A percentile compares a stretch with the other conserved stretches of the same genome.
These are phyloP conservation scores for Claviceps sp. DNA, from an alignment of 2,329 filamentous ascomycete genomes.

Conservation along the genomic window DNA sequence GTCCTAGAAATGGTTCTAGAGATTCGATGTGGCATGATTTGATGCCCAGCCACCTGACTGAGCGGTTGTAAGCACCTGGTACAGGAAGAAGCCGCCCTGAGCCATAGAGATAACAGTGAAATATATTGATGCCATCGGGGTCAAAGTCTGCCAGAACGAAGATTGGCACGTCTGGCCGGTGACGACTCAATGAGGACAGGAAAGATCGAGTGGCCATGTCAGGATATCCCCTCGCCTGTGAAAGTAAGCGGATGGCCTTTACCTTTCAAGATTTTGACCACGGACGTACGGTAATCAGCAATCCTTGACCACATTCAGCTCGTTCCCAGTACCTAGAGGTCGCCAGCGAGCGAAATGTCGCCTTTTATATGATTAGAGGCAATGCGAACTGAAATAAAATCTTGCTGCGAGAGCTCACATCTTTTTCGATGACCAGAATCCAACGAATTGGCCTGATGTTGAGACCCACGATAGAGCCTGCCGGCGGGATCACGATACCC, in stretches of 20 bases:
- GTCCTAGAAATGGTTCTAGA: not conserved
- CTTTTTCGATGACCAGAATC: slow-evolving; percentile 69
- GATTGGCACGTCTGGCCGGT: slow-evolving; percentile 39
- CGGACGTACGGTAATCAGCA: slow-evolving; percentile 50
- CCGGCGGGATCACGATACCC: slow-evolving; percentile 48
- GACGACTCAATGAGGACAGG: slow-evolving; percentile 37
- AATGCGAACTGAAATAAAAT: not conserved
- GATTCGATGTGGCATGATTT: slow-evolving; percentile 27
- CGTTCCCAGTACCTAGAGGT: slow-evolving; percentile 40
- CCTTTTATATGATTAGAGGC: slow-evolving; percentile 29
- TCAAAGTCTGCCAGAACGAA: slow-evolving; percentile 61
- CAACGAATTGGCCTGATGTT: slow-evolving; percentile 39
- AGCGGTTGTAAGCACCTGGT: slow-evolving; percentile 31
- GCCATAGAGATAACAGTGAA: slow-evolving; percentile 60
- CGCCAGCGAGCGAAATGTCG: slow-evolving; percentile 58
- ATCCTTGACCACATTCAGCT: slow-evolving; percentile 37
- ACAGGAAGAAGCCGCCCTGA: slow-evolving; percentile 52
- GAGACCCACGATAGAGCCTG: slow-evolving; percentile 34
- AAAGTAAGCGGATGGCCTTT: not conserved
- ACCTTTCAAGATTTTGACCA: not conserved
- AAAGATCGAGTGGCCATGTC: slow-evolving; percentile 59
- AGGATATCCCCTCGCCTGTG: slow-evolving; percentile 68
- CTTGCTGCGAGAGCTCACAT: slow-evolving; percentile 30
- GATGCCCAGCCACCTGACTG: slow-evolving; percentile 52
- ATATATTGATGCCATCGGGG: slow-evolving; percentile 61